Conservation (phyloP, 345 rosid species). For the Laguncularia racemosa region DNA sequence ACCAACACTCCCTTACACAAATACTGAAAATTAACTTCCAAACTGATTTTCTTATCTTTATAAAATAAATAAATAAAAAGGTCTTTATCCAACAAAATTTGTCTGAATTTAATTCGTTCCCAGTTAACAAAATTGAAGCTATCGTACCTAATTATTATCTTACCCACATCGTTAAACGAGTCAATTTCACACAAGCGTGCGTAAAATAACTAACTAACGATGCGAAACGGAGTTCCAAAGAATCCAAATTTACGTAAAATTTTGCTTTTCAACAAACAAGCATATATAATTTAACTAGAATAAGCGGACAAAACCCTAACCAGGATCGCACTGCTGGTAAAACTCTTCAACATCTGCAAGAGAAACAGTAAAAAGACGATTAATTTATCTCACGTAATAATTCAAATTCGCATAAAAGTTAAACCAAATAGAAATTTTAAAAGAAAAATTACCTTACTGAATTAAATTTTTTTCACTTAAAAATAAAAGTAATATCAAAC, state of each 20-base stretch:
- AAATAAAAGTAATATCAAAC: neutral
- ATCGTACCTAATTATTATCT: too few species aligned
- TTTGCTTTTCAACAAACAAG: neutral
- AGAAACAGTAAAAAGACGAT: constrained; percentile 2
- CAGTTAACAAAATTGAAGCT: too few species aligned
- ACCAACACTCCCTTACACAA: too few species aligned
- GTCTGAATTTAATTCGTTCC: too few species aligned
- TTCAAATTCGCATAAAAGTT: neutral
- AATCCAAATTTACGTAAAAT: neutral
- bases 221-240: neutral
- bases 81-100: too few species aligned
- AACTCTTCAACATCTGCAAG: constrained; percentile 62
- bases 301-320: constrained; percentile 24
- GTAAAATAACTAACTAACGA: neutral
- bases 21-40: too few species aligned
- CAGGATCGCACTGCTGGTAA: constrained; percentile 71
- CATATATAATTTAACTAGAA: neutral
- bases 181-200: neutral
- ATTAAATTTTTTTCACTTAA: too few species aligned
- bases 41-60: too few species aligned
- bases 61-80: too few species aligned
- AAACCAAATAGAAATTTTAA: neutral
- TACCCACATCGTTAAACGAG: too few species aligned
- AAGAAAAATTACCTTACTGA: neutral
- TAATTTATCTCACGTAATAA: neutral